These are phyloP conservation scores for Pyrrhoderma noxium DNA, from an alignment of 1,284 basidiomycete genomes.

Conservation along the genomic window DNA sequence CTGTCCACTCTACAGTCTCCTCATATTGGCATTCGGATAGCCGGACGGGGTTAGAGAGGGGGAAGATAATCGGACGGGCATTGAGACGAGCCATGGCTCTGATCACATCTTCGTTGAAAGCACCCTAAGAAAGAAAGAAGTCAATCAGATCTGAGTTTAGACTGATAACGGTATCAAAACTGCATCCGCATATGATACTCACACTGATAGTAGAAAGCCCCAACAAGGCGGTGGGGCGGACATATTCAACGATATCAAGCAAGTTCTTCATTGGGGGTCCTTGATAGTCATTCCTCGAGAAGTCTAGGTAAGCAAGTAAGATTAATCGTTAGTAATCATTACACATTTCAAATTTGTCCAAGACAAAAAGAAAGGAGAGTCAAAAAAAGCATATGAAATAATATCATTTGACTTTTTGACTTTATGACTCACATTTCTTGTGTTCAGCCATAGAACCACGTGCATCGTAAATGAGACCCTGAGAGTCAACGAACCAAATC, in stretches of 20 bases:
- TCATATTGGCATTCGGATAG: constrained; percentile 83
- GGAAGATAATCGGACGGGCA: constrained; percentile 88
- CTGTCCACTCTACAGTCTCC: constrained; percentile 74
- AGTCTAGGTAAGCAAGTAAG: constrained; percentile 41
- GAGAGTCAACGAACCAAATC: constrained; percentile 84
- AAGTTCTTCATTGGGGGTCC: constrained; percentile 73
- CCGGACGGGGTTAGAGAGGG: constrained; percentile 88
- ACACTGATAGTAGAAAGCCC: constrained; percentile 84
- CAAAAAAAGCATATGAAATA: not conserved
- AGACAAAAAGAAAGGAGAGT: not conserved
- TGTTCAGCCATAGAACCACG: constrained; percentile 73
- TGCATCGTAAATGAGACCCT: constrained; percentile 72
- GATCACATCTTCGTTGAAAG: constrained; percentile 75
- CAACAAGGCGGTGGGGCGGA: constrained; percentile 86
- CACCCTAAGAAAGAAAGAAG: constrained; percentile 36
- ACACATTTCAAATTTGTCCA: not conserved
- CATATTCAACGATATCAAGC: constrained; percentile 76
- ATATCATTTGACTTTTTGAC: no score
- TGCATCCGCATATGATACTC: constrained; percentile 20
- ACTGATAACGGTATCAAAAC: constrained; percentile 1
- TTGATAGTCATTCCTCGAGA: constrained; percentile 74
- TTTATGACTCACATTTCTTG: constrained; percentile 70
- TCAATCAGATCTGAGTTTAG: no score
- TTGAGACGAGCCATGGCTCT: constrained; percentile 82
- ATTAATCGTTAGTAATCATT: not conserved